Base-by-base conservation (phyloP, 78 protist genomes). In the Dictyostelium discoideum region DNA sequence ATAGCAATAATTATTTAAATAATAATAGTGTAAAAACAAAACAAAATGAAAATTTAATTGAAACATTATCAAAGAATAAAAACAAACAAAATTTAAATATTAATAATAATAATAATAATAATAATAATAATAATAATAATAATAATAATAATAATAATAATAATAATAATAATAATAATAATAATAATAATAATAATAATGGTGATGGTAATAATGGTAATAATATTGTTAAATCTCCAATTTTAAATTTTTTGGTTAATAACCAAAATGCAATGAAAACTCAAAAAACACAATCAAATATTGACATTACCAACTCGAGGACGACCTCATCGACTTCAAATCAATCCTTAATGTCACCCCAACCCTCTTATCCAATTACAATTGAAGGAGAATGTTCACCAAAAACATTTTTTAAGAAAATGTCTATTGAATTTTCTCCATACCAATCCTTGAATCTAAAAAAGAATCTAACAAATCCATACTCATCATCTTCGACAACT, bases 371-470 rank as follows among this genome's bases (percentile, higher is more conserved):
- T 13, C 60, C 60, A 11, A 13, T 50, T 11, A 50, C 10, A 9
- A 50, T 50, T 50, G 60, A 50, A 11, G 60, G 60, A 11, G 60
- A 8, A 11, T 50, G 60, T 60, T 86, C 16, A 20, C 40, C 84
- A 73, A 86, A 40, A 72, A 48, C 48, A 50, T 73, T 50, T 50
- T 50, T 24, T 11, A 79, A 72, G 50, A 86, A 81, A 86, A 18
- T 54, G 63, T 16, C 72, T 22, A 29, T n/a, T 85, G 90, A 65
- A 72, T 44, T 67, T 14, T 72, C 50, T 26, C 81, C 44, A 22
- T 69, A 77, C 39, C 24, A 72, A 39, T 22, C 90, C 42, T 0
- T 16, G 1, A 3, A 24, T 1, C 20, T 8, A n/a, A 60, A 16
- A 48, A 22, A 54, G 7, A 24, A 10, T n/a, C 0, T 73, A 5